These are phyloP conservation scores for Stagonosporopsis tanaceti DNA, from an alignment of 2,329 filamentous ascomycete species.

Conservation along the genomic window DNA sequence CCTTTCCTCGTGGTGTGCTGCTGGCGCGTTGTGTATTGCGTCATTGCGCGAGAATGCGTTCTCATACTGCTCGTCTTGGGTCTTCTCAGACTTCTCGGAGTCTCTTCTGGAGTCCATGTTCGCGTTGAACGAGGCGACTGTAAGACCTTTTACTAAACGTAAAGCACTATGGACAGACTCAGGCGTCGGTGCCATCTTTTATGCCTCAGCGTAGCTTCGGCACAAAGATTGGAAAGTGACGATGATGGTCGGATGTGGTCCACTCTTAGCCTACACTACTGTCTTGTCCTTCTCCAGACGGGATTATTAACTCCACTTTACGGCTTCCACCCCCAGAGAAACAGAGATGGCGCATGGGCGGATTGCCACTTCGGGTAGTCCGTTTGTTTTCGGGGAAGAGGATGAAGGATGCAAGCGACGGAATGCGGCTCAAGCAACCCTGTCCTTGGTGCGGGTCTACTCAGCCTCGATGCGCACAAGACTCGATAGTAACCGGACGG, in stretches of 20 bases:
- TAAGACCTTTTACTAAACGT: slow-evolving; percentile 9
- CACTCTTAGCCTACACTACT: slow-evolving; percentile 9
- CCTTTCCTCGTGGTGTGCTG: not conserved
- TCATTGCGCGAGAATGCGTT: not conserved
- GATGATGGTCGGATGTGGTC: not conserved
- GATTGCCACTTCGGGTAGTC: slow-evolving; percentile 4
- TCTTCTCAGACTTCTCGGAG: slow-evolving; percentile 8
- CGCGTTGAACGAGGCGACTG: slow-evolving; percentile 4
- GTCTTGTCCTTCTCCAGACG: slow-evolving; percentile 12
- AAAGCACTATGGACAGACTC: slow-evolving; percentile 8
- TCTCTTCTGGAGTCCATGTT: slow-evolving; percentile 6
- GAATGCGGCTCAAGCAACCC: slow-evolving; percentile 14
- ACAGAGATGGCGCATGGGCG: not conserved
- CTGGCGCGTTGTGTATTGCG: not conserved
- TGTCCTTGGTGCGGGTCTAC: not conserved
- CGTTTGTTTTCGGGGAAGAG: not conserved
- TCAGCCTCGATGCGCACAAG: not conserved
- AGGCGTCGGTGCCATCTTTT: slow-evolving; percentile 9
- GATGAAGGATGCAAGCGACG: not conserved
- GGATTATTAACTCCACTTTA: not conserved
- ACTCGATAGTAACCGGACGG: not conserved
- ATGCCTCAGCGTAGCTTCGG: not conserved
- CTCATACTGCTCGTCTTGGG: slow-evolving; percentile 7
- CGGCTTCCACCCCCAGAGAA: not conserved
- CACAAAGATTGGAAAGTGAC: not conserved